Base-by-base conservation (phyloP, 148 eudicot genomes). In the Fallopia convolvulus region DNA sequence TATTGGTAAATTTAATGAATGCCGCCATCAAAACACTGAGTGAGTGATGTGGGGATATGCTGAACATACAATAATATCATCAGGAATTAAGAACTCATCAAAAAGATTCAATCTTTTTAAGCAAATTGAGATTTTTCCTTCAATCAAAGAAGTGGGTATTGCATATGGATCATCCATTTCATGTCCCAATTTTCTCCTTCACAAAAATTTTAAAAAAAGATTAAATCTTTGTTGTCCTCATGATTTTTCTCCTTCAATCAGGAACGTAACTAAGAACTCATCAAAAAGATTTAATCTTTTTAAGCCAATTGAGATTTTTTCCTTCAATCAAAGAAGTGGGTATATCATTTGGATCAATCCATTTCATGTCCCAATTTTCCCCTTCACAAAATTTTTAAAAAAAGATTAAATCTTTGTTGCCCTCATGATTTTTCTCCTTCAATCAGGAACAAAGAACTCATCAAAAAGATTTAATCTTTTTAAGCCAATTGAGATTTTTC, bases 101-200 rank as follows among this genome's bases (percentile, higher is more conserved):
- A 5, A 47, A 58, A 58, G 32, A 18, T 18, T 4, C 13, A 17
- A 53, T 53, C 60, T 53, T 53, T 17, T 17, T n/a, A 53, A 53
- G 23, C 4, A 7, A 18, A 53, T 11, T 61, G 68, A 61, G 68
- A 23, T 61, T 61, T 61, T 26, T 11, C 44, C 44, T 41, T 5
- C 0, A 41, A 21, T 3, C 39, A 61, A 20, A 56, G 26, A 56
- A 61, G 68, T 61, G 68, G 68, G 15, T 61, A 26, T 12, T 23
- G 68, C 36, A 61, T 61, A 61, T 20, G 63, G 30, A 56, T 61
- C 68, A 26, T 1, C 68, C 68, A 61, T 61, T 61, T 61, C 55
- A 50, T 12, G 55, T 50, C 55, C 14, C 55, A 50, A 50, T 11
- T 17, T 50, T 40, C 42, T 40, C 42, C 42, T 49, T 49, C 53